Evolutionary conservation across 305 asterid genomes (phyloP), one percentile per base, ranked within the genome.

Genomic region (Solanum aculeatissimum): DNA sequence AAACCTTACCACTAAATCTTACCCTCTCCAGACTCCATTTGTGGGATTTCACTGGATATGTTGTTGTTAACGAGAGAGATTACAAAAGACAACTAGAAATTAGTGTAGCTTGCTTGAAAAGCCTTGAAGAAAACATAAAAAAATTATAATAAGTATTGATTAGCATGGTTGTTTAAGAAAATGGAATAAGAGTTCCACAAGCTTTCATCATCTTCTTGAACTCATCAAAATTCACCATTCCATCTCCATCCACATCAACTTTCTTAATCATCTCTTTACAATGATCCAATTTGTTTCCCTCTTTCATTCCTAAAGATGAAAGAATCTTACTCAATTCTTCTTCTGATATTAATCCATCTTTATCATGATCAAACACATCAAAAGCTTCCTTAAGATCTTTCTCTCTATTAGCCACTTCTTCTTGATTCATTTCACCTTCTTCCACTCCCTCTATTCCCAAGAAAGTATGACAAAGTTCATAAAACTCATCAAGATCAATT

Each of bases 221-320:
- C 87, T 92, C 97, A 51, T 93, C 90, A 70, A 90, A 91, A 25
- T 91, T 87, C 27, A 92, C 94, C 97, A 88, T 93, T 45, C 97
- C 95, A 92, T 93, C 97, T 62, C 97, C 95, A 87, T 93, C 94
- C 6, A 91, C 70, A 74, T 93, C 97, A 23, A 93, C 92, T 18
- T 88, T 89, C 40, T 87, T 85, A 77, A 93, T 93, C 97, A 93
- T 93, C 60, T 91, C 95, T 38, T 90, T 81, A 81, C 95, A 93
- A 75, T 87, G 89, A 15, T 92, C 93, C 35, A 91, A 27, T 81
- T 84, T 90, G 47, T 85, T 88, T 62, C 97, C 97, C 21, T 92
- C 87, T 0, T 53, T 82, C 58, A 93, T 87, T 16, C 97, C 97
- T 75, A 93, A 49, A 1, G 95, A 90, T 18, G 91, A 87, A 1